Percentiles rank a stretch among this genome's conserved stretches.
phyloP scores from a whole-genome alignment of 2,329 filamentous ascomycete genomes.

The Davidsoniella neocaledoniae region DNA sequence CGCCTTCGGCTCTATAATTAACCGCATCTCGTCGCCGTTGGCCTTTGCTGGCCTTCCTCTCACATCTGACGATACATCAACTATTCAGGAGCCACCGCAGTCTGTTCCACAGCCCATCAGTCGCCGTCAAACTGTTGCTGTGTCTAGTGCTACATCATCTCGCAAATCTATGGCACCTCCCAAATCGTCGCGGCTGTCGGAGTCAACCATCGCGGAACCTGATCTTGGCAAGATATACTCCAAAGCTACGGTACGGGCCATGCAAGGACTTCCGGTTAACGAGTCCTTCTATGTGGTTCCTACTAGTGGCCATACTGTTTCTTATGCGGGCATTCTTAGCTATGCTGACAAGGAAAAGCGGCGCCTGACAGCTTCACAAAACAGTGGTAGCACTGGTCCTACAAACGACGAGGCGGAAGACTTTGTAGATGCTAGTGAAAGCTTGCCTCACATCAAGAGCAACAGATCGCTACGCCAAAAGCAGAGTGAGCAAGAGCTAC shows the following conservation, averaged over 20 bases:
- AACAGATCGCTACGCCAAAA: conserved; percentile 24
- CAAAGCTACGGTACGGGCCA: conserved; percentile 62
- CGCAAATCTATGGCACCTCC: background rate
- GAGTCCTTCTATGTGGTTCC: conserved; percentile 93
- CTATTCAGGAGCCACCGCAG: background rate
- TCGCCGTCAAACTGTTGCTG: conserved; percentile 14
- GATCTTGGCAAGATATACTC: conserved; percentile 77
- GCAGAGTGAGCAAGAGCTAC: conserved; percentile 40
- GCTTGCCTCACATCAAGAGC: conserved; percentile 24
- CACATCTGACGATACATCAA: conserved; percentile 31
- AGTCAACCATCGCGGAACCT: conserved; percentile 32
- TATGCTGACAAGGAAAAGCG: conserved; percentile 51
- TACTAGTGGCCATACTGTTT: conserved; percentile 75
- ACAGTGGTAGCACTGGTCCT: conserved; percentile 26
- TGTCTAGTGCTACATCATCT: conserved; percentile 8
- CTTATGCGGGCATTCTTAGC: conserved; percentile 77
- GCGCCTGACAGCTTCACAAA: conserved; percentile 35
- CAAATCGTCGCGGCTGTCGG: conserved; percentile 5
- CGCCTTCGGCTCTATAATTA: conserved; percentile 77
- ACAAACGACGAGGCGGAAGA: conserved; percentile 58
- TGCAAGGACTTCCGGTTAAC: conserved; percentile 51
- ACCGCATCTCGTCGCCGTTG: conserved; percentile 72
- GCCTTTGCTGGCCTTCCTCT: conserved; percentile 87
- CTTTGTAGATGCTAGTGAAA: conserved; percentile 77
- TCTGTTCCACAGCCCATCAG: conserved; percentile 1